Conservation (phyloP, 1,284 basidiomycete genomes). For the Cerioporus squamosus region DNA sequence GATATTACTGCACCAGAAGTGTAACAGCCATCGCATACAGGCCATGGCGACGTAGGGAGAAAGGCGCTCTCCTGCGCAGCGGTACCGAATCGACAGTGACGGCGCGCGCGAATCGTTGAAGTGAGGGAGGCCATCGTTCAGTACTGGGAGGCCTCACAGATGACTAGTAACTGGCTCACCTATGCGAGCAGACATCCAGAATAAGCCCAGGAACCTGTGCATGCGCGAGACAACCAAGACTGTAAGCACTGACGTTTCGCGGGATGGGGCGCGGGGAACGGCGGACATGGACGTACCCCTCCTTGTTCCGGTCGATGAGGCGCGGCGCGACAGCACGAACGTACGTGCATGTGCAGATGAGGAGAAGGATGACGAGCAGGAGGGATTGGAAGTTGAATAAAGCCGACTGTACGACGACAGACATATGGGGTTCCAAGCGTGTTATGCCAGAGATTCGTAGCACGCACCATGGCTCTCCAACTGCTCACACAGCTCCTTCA, state of each 20-base stretch:
- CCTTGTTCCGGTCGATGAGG: constrained; percentile 91
- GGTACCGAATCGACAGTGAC: no score
- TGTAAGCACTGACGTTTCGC: not conserved
- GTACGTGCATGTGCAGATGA: constrained; percentile 98
- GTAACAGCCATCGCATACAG: constrained; percentile 54
- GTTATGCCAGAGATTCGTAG: not conserved
- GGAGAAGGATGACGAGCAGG: constrained; percentile 89
- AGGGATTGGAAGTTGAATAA: constrained; percentile 98
- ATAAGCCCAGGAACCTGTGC: constrained; percentile 83
- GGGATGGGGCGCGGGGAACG: not conserved
- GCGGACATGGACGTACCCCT: constrained; percentile 68
- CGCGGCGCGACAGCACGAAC: constrained; percentile 88
- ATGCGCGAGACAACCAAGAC: not conserved
- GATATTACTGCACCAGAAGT: constrained; percentile 35
- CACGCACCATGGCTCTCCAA: not conserved
- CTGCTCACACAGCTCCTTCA: not conserved
- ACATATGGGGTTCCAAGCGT: not conserved
- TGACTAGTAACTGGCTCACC: constrained; percentile 51
- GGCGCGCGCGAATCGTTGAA: no score
- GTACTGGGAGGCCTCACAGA: no score
- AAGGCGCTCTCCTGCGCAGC: constrained; percentile 56
- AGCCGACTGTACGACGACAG: constrained; percentile 69
- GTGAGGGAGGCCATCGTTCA: no score
- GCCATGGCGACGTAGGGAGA: constrained; percentile 73
- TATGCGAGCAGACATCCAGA: constrained; percentile 93